phyloP scores from a whole-genome alignment of 2,329 filamentous ascomycete genomes.

The Xylariaceae sp. region DNA sequence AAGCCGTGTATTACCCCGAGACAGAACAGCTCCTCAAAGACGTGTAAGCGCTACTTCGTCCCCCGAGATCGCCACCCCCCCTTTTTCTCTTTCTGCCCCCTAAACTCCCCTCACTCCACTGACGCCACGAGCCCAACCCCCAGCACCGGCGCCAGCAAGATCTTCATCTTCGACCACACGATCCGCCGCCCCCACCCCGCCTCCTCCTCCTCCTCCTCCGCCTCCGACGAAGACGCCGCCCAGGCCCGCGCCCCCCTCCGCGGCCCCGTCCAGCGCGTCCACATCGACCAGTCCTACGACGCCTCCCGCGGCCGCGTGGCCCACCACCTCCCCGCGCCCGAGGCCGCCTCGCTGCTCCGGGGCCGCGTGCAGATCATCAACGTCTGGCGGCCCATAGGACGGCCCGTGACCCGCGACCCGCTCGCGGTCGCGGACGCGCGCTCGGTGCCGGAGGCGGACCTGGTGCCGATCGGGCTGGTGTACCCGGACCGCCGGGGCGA shows the following conservation, averaged over 20 bases:
- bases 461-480: slow-evolving; percentile 32
- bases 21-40: slow-evolving; percentile 62
- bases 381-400: slow-evolving; percentile 12
- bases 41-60: slow-evolving; percentile 24
- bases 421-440: slow-evolving; percentile 30
- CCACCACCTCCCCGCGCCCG: slow-evolving; percentile 40
- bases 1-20: slow-evolving; percentile 66
- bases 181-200: slow-evolving; percentile 45
- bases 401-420: background rate
- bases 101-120: too few relatives aligned
- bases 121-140: too few relatives aligned
- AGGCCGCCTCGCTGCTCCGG: slow-evolving; percentile 37
- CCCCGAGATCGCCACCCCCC: slow-evolving; percentile 50
- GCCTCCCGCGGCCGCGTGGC: slow-evolving; percentile 36
- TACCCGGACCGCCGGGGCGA: slow-evolving; percentile 39
- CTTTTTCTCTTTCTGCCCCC: background rate
- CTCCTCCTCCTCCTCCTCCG: too few relatives aligned
- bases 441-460: slow-evolving; percentile 34
- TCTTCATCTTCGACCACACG: slow-evolving; percentile 71
- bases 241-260: slow-evolving; percentile 21
- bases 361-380: slow-evolving; percentile 36
- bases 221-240: slow-evolving; percentile 45
- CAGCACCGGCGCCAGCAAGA: slow-evolving; percentile 53
- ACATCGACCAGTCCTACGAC: slow-evolving; percentile 54
- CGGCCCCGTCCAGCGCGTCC: slow-evolving; percentile 46